These are phyloP conservation scores for Globisporangium spinosum DNA, from an alignment of 352 stramenopile genomes.

Conservation along the genomic window DNA sequence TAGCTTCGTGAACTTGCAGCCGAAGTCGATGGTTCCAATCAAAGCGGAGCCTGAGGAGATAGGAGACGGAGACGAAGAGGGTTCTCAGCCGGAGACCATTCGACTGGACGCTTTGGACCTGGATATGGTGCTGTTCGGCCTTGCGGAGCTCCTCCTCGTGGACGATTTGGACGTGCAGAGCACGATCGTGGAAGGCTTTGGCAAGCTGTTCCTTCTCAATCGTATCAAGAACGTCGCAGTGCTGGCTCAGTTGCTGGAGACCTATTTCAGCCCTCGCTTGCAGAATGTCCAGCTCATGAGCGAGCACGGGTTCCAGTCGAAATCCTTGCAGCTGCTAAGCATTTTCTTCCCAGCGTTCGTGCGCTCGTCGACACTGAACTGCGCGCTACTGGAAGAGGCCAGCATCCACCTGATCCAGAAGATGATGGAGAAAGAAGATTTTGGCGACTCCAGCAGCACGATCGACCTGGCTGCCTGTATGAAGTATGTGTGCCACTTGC, in stretches of 20 bases:
- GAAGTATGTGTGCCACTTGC: conserved; percentile 63
- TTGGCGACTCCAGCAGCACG: conserved; percentile 30
- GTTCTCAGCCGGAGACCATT: background rate
- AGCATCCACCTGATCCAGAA: conserved; percentile 61
- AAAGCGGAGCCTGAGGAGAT: conserved; percentile 25
- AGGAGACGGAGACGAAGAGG: conserved; percentile 18
- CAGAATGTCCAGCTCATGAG: conserved; percentile 48
- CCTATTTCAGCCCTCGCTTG: conserved; percentile 62
- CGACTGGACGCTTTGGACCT: conserved; percentile 41
- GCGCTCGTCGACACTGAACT: conserved; percentile 47
- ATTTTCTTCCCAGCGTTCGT: conserved; percentile 76
- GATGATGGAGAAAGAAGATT: conserved; percentile 46
- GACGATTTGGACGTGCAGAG: conserved; percentile 71
- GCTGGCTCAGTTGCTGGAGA: conserved; percentile 62
- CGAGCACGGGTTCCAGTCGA: conserved; percentile 59
- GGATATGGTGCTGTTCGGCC: conserved; percentile 53
- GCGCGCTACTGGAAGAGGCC: conserved; percentile 60
- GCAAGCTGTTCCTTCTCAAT: conserved; percentile 69
- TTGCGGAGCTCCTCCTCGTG: conserved; percentile 46
- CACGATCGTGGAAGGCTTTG: conserved; percentile 74
- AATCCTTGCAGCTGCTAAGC: conserved; percentile 63
- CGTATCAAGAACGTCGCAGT: conserved; percentile 62
- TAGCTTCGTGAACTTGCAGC: conserved; percentile 54
- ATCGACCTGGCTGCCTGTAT: conserved; percentile 48
- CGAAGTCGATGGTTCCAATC: conserved; percentile 42